phyloP scores from a whole-genome alignment of 2,329 filamentous ascomycete species.

The Cladosporium sp. region DNA sequence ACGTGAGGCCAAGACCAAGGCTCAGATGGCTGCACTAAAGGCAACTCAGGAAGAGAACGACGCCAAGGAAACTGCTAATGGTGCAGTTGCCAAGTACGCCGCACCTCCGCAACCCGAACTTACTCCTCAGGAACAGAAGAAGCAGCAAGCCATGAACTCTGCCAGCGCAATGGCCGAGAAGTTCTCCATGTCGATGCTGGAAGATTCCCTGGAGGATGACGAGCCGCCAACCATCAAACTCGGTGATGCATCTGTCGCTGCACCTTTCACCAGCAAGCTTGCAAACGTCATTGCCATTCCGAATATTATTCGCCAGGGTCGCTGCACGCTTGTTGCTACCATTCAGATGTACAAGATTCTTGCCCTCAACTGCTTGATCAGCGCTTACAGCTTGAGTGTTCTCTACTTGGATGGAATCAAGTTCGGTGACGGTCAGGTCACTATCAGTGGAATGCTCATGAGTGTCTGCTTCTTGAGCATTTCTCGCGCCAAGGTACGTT shows the following conservation, averaged over 20 bases:
- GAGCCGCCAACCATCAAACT: slow-evolving; percentile 96
- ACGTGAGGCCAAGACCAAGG: slow-evolving; percentile 77
- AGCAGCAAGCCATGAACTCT: slow-evolving; percentile 61
- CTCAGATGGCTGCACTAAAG: slow-evolving; percentile 44
- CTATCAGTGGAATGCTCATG: slow-evolving; percentile 99
- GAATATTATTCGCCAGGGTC: slow-evolving; percentile 96
- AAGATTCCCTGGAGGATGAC: slow-evolving; percentile 77
- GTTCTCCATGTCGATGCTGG: slow-evolving; percentile 82
- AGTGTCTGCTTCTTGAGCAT: slow-evolving; percentile 98
- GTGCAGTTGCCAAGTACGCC: slow-evolving; percentile 22
- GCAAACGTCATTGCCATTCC: slow-evolving; percentile 95
- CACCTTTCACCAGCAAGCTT: slow-evolving; percentile 95
- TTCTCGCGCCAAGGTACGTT: slow-evolving; percentile 75
- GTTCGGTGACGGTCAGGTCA: slow-evolving; percentile 96
- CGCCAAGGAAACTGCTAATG: slow-evolving; percentile 26
- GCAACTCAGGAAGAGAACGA: slow-evolving; percentile 52
- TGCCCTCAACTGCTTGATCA: slow-evolving; percentile 94
- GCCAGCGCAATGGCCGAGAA: slow-evolving; percentile 80
- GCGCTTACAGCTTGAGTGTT: slow-evolving; percentile 92
- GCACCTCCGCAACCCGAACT: slow-evolving; percentile 20
- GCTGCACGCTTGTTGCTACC: slow-evolving; percentile 94
- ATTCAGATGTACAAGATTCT: slow-evolving; percentile 99
- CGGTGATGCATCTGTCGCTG: slow-evolving; percentile 93
- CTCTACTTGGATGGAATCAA: slow-evolving; percentile 98
- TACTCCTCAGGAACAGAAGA: slow-evolving; percentile 48